Percentiles rank a stretch among this genome's conserved stretches.
phyloP scores from a whole-genome alignment of 306 rosid genomes.

The Lupinus albus region DNA sequence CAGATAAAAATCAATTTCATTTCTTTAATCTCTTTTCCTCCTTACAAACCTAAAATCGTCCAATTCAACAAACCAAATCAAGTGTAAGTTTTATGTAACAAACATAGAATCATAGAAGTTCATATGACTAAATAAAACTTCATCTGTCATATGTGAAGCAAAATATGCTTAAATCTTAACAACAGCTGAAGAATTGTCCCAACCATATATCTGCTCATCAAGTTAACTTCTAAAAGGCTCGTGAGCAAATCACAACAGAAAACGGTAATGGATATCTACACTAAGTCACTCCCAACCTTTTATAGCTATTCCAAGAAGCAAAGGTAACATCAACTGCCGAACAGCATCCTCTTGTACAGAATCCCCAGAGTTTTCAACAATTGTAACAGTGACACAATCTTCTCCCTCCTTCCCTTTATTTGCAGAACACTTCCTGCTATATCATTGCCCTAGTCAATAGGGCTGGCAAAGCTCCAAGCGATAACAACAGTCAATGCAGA shows the following conservation, averaged over 20 bases:
- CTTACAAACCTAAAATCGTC: too few species aligned
- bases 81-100: slow-evolving; percentile 2
- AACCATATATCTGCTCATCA: not conserved
- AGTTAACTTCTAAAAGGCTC: slow-evolving; percentile 27
- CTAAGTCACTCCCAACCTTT: slow-evolving; percentile 62
- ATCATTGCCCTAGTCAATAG: slow-evolving; percentile 50
- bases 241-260: not conserved
- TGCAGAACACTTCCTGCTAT: slow-evolving; percentile 63
- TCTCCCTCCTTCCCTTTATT: slow-evolving; percentile 35
- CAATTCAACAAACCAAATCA: not conserved
- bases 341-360: slow-evolving; percentile 56
- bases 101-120: slow-evolving; percentile 23
- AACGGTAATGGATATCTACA: slow-evolving; percentile 27
- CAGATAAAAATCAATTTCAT: too few species aligned
- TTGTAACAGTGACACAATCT: slow-evolving; percentile 63
- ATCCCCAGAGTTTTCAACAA: slow-evolving; percentile 54
- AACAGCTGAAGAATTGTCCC: slow-evolving; percentile 17
- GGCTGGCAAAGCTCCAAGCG: slow-evolving; percentile 39
- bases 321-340: slow-evolving; percentile 62
- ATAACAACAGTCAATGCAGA: slow-evolving; percentile 26
- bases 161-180: slow-evolving; percentile 22
- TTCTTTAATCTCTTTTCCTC: too few species aligned
- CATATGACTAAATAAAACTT: slow-evolving; percentile 25
- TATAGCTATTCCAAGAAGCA: slow-evolving; percentile 62
- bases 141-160: slow-evolving; percentile 20